Base-by-base conservation (phyloP, 192 early-diverging fungal genomes). In the Podila epigama region DNA sequence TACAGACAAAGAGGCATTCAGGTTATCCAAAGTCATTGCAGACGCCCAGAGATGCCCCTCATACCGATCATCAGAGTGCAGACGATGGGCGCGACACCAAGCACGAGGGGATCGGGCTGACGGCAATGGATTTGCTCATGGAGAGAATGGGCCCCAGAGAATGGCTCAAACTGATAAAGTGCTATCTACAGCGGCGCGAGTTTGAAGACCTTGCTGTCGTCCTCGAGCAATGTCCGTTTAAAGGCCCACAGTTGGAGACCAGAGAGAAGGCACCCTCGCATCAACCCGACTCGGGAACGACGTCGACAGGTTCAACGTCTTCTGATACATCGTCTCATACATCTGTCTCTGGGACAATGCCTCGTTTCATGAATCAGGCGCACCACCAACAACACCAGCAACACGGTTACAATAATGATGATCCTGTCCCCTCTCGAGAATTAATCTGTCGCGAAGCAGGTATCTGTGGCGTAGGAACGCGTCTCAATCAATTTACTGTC, bases 111-210 rank as follows among this genome's bases (percentile, higher is more conserved):
- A 28, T 6, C 9, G 52, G 52, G 0, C 15, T 54, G 13, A 32
- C 27, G 29, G 61, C 68, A 1, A 77, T 77, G 73, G 66, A 77
- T 36, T 28, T 77, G 28, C 18, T 77, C 13, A 52, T 77, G 73
- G 66, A 77, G 15, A 20, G 73, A 12, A 64, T 77, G 7, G 73
- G 73, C 0, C 73, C 73, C 8, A 40, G 73, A n/a, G 73, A 77
- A 48, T 77, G 73, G 73, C 56, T 77, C 18, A 77, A 77, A 40
- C 27, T 77, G 29, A 77, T 77, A 5, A 77, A 77, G 29, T 68
- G 50, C 25, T 77, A 68, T 29, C 34, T 77, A 16, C 73, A 77
- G 39, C 61, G 73, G 1, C 73, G 60, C 37, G 73, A 62, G 34
- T 77, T 77, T 64, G 73, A 77, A 2, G 73, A 77, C 20, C 27